Percentiles rank a stretch among this genome's conserved stretches.
These are phyloP conservation scores for Murraya paniculata DNA, from an alignment of 345 rosid species.

Conservation along the genomic window DNA sequence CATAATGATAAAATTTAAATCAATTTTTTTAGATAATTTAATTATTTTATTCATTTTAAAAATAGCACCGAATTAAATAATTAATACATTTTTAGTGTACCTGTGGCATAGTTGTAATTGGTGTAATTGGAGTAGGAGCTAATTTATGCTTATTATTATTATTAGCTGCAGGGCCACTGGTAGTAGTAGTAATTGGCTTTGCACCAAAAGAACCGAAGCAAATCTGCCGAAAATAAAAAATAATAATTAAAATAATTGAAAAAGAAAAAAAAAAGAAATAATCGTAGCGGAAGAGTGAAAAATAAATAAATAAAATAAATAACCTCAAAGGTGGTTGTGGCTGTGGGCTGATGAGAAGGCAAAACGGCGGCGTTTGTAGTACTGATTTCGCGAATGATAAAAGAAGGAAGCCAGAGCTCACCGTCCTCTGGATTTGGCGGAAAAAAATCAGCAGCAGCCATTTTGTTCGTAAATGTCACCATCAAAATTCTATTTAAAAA, in stretches of 20 bases:
- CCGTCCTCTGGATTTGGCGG: slow-evolving; percentile 33
- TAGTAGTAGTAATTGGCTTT: not conserved
- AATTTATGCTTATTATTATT: not conserved
- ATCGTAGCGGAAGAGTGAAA: too few relatives aligned
- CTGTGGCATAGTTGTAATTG: not conserved
- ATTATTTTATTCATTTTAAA: too few relatives aligned
- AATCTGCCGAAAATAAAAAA: not conserved
- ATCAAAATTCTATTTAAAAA: too few relatives aligned
- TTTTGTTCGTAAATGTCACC: too few relatives aligned
- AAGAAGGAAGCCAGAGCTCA: slow-evolving; percentile 37
- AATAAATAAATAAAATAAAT: not conserved
- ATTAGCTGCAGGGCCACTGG: not conserved
- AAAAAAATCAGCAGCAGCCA: not conserved
- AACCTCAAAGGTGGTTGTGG: not conserved
- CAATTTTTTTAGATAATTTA: too few relatives aligned
- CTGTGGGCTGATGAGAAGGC: not conserved
- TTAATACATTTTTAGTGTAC: not conserved
- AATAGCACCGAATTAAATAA: too few relatives aligned
- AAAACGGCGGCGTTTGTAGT: not conserved
- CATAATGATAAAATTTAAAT: too few relatives aligned
- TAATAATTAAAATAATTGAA: not conserved
- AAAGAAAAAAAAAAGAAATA: too few relatives aligned
- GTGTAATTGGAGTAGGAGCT: not conserved
- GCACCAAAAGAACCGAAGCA: not conserved
- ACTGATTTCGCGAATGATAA: slow-evolving; percentile 23